Percentiles rank a stretch among this genome's conserved stretches.
These are phyloP conservation scores for Botrytis paeoniae DNA, from an alignment of 2,329 filamentous ascomycete species.

Conservation along the genomic window DNA sequence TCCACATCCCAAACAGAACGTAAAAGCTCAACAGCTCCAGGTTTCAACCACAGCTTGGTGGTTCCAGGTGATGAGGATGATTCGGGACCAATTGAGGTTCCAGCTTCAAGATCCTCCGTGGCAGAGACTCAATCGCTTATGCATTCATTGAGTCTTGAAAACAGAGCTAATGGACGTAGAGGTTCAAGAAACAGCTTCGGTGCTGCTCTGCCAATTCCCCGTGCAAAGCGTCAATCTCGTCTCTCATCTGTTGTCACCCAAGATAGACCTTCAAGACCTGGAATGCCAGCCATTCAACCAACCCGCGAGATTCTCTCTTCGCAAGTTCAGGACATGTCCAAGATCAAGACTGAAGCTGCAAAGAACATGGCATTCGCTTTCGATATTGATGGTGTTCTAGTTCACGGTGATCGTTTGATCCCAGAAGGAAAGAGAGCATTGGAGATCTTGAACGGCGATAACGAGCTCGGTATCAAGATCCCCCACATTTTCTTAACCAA, in stretches of 20 bases:
- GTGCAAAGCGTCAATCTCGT: constrained; percentile 65
- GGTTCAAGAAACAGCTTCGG: constrained; percentile 75
- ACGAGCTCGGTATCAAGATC: constrained; percentile 60
- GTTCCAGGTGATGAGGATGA: constrained; percentile 12
- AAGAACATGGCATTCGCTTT: constrained; percentile 71
- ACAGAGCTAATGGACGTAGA: constrained; percentile 52
- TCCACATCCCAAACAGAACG: constrained; percentile 28
- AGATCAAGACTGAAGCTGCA: constrained; percentile 55
- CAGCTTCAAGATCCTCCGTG: constrained; percentile 64
- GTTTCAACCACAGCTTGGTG: constrained; percentile 17
- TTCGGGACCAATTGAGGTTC: constrained; percentile 59
- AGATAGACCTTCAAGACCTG: constrained; percentile 48
- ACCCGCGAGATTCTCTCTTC: constrained; percentile 66
- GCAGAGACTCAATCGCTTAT: constrained; percentile 67
- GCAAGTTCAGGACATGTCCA: constrained; percentile 65
- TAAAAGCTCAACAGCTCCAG: constrained; percentile 23
- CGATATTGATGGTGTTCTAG: constrained; percentile 73
- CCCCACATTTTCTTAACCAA: constrained; percentile 73
- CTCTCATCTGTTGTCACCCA: constrained; percentile 59
- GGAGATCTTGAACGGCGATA: constrained; percentile 71
- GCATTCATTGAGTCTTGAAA: constrained; percentile 69
- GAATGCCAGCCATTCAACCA: constrained; percentile 57
- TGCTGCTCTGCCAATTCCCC: constrained; percentile 67
- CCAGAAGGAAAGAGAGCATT: constrained; percentile 64
- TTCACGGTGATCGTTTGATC: constrained; percentile 69